phyloP scores from a whole-genome alignment of 108 stramenopile species.

The Parmales sp. region DNA sequence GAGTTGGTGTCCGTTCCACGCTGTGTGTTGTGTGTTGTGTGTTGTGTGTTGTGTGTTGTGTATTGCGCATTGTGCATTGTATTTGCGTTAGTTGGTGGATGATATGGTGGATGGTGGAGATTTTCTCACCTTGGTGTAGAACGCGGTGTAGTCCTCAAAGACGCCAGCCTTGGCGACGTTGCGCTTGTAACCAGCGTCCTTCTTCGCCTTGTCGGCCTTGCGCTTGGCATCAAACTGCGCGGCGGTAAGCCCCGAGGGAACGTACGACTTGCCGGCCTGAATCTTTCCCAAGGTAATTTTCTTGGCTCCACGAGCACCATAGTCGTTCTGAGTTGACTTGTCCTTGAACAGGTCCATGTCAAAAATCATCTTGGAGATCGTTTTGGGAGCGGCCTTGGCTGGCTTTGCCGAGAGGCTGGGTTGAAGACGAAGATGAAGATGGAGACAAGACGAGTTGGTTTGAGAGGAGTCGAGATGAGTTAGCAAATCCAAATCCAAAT shows the following conservation, averaged over 20 bases:
- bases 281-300: constrained; percentile 42
- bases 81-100: no score
- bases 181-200: constrained; percentile 56
- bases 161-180: constrained; percentile 72
- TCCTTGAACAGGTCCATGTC: constrained; percentile 63
- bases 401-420: no score
- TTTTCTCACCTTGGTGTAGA: constrained; percentile 57
- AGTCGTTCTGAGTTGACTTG: constrained; percentile 49
- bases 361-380: constrained; percentile 24
- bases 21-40: no score
- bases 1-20: constrained; percentile 57
- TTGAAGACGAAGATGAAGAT: no score
- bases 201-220: constrained; percentile 41
- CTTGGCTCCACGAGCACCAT: constrained; percentile 67
- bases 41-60: no score
- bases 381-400: no score
- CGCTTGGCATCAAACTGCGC: constrained; percentile 61
- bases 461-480: no score
- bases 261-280: constrained; percentile 52
- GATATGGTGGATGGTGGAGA: no score
- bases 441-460: no score
- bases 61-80: no score
- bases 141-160: constrained; percentile 66
- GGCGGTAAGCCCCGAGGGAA: constrained; percentile 56
- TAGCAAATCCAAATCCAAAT: no score